phyloP scores from a whole-genome alignment of 495 filamentous ascomycete species.

The Aspergillus sparsus region DNA sequence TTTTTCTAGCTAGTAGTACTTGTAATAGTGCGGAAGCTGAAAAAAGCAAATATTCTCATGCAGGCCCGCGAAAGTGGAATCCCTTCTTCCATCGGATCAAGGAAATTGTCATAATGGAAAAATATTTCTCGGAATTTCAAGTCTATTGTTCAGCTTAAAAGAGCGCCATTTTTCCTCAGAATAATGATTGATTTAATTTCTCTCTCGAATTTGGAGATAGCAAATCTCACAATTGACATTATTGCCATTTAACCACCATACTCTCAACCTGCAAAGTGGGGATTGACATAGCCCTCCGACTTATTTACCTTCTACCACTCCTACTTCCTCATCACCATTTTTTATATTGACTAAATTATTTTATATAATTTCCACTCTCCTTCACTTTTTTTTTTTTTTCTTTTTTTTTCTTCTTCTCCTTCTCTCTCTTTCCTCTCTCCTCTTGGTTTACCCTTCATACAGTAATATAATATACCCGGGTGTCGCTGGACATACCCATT shows the following conservation, averaged over 20 bases:
- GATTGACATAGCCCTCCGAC: not conserved
- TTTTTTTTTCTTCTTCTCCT: not conserved
- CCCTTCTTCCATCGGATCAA: not conserved
- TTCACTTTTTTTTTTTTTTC: not conserved
- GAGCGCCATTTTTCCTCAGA: not conserved
- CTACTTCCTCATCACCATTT: not conserved
- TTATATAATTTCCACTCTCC: not conserved
- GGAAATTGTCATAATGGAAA: not conserved
- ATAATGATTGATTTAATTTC: not conserved
- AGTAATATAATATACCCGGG: too few relatives aligned
- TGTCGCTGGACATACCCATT: not conserved
- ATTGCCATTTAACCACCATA: not conserved
- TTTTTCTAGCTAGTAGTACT: not conserved
- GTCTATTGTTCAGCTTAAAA: conserved; percentile 1
- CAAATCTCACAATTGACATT: not conserved
- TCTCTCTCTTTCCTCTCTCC: not conserved
- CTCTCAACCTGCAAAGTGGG: not conserved
- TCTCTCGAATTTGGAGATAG: not conserved
- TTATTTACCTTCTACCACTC: not conserved
- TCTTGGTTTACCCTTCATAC: too few relatives aligned
- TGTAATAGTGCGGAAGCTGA: not conserved
- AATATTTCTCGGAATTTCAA: not conserved
- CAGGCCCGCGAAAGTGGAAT: conserved; percentile 1
- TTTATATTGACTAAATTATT: not conserved
- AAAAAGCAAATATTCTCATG: conserved; percentile 4